Evolutionary conservation across 495 filamentous ascomycete species (phyloP).

Genomic region (Neurospora sp.): DNA sequence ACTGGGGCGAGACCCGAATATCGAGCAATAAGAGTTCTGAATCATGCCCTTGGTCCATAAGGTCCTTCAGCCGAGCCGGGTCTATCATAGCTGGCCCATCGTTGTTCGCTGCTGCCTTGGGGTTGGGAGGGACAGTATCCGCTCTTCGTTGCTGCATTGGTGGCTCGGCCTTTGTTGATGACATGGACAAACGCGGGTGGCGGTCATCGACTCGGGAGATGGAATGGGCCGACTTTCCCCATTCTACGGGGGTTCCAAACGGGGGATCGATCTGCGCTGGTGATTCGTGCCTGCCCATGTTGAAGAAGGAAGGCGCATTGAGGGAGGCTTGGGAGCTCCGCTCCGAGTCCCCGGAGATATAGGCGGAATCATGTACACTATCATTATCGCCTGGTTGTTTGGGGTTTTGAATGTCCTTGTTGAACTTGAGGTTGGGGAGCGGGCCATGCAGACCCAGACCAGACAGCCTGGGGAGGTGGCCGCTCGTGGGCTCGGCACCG

Average conservation of each 20-base stretch:
- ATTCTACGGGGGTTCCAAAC: slow-evolving; percentile 17
- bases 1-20: slow-evolving; percentile 78
- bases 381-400: slow-evolving; percentile 24
- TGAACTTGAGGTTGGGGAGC: not conserved
- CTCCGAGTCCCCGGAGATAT: slow-evolving; percentile 38
- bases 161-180: slow-evolving; percentile 23
- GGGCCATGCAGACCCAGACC: slow-evolving; percentile 6
- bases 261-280: slow-evolving; percentile 28
- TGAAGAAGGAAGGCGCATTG: slow-evolving; percentile 24
- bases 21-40: slow-evolving; percentile 69
- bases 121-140: slow-evolving; percentile 45
- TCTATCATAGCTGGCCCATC: slow-evolving; percentile 49
- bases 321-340: slow-evolving; percentile 35
- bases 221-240: slow-evolving; percentile 16
- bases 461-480: slow-evolving; percentile 11
- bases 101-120: slow-evolving; percentile 21
- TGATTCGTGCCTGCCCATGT: slow-evolving; percentile 25
- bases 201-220: slow-evolving; percentile 37
- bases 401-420: slow-evolving; percentile 2
- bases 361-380: slow-evolving; percentile 34
- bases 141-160: slow-evolving; percentile 26
- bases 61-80: slow-evolving; percentile 51
- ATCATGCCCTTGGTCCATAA: slow-evolving; percentile 46
- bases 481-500: slow-evolving; percentile 26
- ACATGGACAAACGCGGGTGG: slow-evolving; percentile 41